Evolutionary conservation across 306 rosid species (phyloP), one percentile per base, ranked within the genome.

Genomic region (Dryas alaskensis): DNA sequence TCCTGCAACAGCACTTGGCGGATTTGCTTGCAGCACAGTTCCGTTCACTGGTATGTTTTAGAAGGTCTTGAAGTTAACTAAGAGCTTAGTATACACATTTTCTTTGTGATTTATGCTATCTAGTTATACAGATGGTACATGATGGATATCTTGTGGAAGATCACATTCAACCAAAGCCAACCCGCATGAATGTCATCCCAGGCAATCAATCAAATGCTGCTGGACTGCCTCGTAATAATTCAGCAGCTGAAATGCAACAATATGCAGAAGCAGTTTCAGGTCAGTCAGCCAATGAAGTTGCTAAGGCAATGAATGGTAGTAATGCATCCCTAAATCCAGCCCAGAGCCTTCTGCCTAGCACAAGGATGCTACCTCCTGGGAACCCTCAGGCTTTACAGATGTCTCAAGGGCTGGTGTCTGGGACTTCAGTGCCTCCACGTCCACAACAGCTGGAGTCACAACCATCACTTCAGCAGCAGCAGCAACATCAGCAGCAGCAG

Each of bases 301-400:
- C 78, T 19, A 92, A 87, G 81, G 86, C 91, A 66, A 76, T 74
- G 27, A 69, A 22, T 60, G 70, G 82, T 60, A 67, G 85, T 69
- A 89, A 85, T 78, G 67, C 91, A 39, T 71, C 94, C 47, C 73
- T 91, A 50, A 89, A 82, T 76, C 7, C 90, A 67, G 61, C 90
- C 62, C 99, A 94, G 81, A 91, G 78, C 81, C 90, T 75, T 66
- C 81, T 83, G 69, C 75, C 89, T 55, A 83, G 82, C 75, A 13
- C 90, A 53, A 94, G 99, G 86, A 95, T 92, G 93, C 82, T 92
- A 76, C 98, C 96, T 22, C 92, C 96, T 60, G 98, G 97, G 75
- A 89, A 89, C 75, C 68, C 87, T 79, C 98, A 88, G 80, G 92
- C 92, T 77, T 82, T 95, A 60, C 97, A 90, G 84, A 88, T 91